Evolutionary conservation across 148 eudicot species (phyloP).

Genomic region (Chenopodium album): DNA sequence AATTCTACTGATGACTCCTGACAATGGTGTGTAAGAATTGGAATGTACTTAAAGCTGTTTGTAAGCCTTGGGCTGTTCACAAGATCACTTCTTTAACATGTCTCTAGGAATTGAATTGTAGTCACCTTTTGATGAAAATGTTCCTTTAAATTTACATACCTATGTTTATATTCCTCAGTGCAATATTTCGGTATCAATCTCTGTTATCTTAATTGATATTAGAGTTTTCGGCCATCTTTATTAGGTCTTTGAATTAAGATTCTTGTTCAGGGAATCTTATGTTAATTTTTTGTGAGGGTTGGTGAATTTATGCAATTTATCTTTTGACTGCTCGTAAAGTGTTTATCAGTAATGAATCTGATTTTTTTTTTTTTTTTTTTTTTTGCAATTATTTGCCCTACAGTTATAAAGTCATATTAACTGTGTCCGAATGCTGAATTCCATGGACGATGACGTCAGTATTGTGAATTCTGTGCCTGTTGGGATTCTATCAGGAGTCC

Average conservation of each 20-base stretch:
- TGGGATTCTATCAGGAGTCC: constrained; percentile 57
- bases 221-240: neutral
- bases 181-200: neutral
- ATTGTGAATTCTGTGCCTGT: constrained; percentile 51
- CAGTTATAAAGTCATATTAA: neutral
- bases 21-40: neutral
- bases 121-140: neutral
- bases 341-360: neutral
- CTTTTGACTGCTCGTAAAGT: neutral
- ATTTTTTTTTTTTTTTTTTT: neutral
- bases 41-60: neutral
- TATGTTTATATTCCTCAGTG: neutral
- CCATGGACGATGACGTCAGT: constrained; percentile 51
- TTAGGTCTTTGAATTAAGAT: neutral
- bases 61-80: neutral
- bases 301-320: neutral
- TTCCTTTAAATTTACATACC: neutral
- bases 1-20: neutral
- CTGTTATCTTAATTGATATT: neutral
- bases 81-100: neutral
- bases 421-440: constrained; percentile 14
- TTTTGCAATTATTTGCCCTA: neutral
- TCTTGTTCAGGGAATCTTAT: neutral
- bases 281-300: neutral
- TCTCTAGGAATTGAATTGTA: neutral